Evolutionary conservation across 257 asterid species (phyloP), one percentile per base, ranked within the genome.

Genomic region (Penstemon davidsonii): DNA sequence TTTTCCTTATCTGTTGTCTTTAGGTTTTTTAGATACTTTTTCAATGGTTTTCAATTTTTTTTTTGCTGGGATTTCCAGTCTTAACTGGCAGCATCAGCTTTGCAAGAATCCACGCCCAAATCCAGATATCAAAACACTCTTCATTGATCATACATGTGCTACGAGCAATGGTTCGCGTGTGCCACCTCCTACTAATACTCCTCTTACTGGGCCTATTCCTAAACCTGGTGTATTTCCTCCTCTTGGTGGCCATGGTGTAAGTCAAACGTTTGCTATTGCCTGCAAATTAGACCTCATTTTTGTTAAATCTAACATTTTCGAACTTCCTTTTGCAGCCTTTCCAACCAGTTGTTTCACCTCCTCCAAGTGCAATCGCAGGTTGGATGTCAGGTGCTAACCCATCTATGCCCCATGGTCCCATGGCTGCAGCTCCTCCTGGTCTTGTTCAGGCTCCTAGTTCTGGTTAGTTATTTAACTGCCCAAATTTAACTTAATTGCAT

Each of bases 11-110:
- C 66, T 55, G 38, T 38, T 56, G 55, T 47, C 72, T 10, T 49
- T 65, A 13, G 37, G 60, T 43, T 65, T 66, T 61, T 43, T 46
- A 58, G 59, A 57, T 25, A 46, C 36, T 11, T 63, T 65, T 8
- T 38, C 19, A 54, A 43, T 7, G 11, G 6, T 60, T 70, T 53
- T 53, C 55, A 62, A 75, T 55, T 72, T 74, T 40, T 41, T 44
- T 38, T 75, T 58, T 66, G 56, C 63, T 69, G 73, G 72, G 60
- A 13, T 68, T 80, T 83, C 69, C 88, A 92, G 97, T 78, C 88
- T 92, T 62, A 92, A 92, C 78, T 92, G 98, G 97, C 98, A 92
- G 79, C 98, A 92, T 73, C 98, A 92, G 72, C 96, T 92, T 63
- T 92, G 98, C 84, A 92, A 92, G 91, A 92, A 89, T 69, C 98